phyloP scores from a whole-genome alignment of 164 flowering plant genomes.

The Hamamelis virginiana region DNA sequence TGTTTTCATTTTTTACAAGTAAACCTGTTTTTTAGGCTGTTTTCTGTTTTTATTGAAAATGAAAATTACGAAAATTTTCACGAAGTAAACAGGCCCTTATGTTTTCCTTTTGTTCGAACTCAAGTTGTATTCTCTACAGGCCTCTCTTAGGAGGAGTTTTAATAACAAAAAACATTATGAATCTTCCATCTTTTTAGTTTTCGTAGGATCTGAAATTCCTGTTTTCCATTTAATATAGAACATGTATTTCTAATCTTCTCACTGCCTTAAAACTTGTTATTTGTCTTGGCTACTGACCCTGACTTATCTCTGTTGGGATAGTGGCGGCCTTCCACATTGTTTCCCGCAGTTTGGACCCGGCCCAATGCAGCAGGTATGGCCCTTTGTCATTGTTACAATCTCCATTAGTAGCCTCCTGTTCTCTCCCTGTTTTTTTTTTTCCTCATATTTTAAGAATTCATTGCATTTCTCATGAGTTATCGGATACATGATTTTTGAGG shows the following conservation, averaged over 20 bases:
- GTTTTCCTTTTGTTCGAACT: neutral
- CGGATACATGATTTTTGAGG: neutral
- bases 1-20: no score
- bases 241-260: neutral
- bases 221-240: neutral
- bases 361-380: slow-evolving; percentile 76
- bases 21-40: no score
- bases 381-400: neutral
- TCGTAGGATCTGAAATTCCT: neutral
- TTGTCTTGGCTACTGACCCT: slow-evolving; percentile 20
- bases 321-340: slow-evolving; percentile 98
- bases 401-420: neutral
- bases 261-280: no score
- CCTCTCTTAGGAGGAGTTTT: neutral
- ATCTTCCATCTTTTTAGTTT: neutral
- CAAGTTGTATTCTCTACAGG: neutral
- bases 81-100: no score
- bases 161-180: neutral
- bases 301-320: slow-evolving; percentile 27
- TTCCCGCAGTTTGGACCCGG: slow-evolving; percentile 99
- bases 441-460: neutral
- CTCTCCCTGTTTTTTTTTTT: neutral
- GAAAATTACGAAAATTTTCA: no score
- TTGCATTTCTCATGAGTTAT: neutral
- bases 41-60: no score